Conservation (phyloP, 306 rosid genomes). For the Echinosophora koreensis region DNA sequence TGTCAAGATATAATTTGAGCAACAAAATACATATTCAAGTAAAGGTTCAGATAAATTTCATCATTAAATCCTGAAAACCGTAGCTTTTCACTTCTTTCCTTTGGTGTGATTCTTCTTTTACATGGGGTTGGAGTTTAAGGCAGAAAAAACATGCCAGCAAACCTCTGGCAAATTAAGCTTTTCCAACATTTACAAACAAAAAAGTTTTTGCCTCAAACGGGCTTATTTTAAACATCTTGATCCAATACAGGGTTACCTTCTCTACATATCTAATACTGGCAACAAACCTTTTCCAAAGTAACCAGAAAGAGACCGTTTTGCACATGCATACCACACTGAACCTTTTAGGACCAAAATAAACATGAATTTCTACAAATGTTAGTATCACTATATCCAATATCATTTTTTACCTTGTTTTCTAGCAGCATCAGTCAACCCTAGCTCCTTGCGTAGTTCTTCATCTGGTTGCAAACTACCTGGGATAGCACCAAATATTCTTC, state of each 20-base stretch:
- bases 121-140: background rate
- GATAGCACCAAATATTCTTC: slow-evolving; percentile 87
- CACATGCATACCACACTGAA: background rate
- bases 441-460: slow-evolving; percentile 78
- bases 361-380: slow-evolving; percentile 6
- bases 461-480: slow-evolving; percentile 87
- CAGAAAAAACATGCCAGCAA: background rate
- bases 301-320: slow-evolving; percentile 32
- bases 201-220: slow-evolving; percentile 1
- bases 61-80: too few relatives aligned
- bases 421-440: slow-evolving; percentile 61
- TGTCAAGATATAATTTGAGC: too few relatives aligned
- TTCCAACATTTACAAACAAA: slow-evolving; percentile 35
- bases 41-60: too few relatives aligned
- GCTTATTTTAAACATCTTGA: slow-evolving; percentile 23
- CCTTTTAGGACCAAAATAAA: slow-evolving; percentile 7
- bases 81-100: too few relatives aligned
- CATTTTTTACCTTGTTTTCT: slow-evolving; percentile 46
- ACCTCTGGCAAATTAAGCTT: background rate
- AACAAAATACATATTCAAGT: too few relatives aligned
- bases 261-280: slow-evolving; percentile 21
- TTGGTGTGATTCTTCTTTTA: background rate
- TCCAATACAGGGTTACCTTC: slow-evolving; percentile 11
- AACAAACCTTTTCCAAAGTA: slow-evolving; percentile 16
- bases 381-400: slow-evolving; percentile 13